Evolutionary conservation across 768 basidiomycete genomes (phyloP), one percentile per base, ranked within the genome.

Genomic region (Mrakia hoshinonis): DNA sequence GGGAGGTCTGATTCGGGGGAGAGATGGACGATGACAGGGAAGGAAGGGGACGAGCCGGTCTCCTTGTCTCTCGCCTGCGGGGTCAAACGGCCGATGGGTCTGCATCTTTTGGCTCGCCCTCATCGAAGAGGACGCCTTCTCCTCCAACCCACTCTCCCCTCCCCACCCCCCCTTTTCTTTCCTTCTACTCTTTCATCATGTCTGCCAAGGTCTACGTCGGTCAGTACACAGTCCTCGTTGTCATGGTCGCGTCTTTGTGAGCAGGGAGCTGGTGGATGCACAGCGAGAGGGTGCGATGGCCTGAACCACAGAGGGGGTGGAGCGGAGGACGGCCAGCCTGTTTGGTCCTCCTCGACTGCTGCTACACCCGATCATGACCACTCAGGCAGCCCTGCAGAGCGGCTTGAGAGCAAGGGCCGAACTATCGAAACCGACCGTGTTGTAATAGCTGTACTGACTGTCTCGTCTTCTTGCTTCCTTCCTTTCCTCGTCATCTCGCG

Each of bases 161-260:
- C 39, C 54, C 52, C 46, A 36, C 26, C 34, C 15, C 38, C 52
- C 36, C 39, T 58, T n/a, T 22, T 11, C 51, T 34, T 29, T 31
- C 52, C 20, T 18, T 36, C 12, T 48, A 20, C 68, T 60, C 71
- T 65, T 62, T 68, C 70, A 76, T 65, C 67, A 76, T 76, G 74
- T 67, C 72, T 65, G 74, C 76, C 38, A 80, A 80, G 73, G 75
- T 80, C 55, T 80, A 80, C 77, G 78, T 80, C 74, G 79, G 78
- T 79, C 52, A 65, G 77, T 77, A 58, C 31, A 39, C 36, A 20
- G 48, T 34, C 52, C 54, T 31, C 43, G 24, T 52, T 36, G 47
- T 39, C 22, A 11, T 34, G 31, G 31, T 18, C 34, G 11, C 12
- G 15, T 26, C n/a, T 31, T 34, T 7, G 54, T 26, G 18, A 31